Base-by-base conservation (phyloP, 2,329 filamentous ascomycete species). In the Cladophialophora yegresii region DNA sequence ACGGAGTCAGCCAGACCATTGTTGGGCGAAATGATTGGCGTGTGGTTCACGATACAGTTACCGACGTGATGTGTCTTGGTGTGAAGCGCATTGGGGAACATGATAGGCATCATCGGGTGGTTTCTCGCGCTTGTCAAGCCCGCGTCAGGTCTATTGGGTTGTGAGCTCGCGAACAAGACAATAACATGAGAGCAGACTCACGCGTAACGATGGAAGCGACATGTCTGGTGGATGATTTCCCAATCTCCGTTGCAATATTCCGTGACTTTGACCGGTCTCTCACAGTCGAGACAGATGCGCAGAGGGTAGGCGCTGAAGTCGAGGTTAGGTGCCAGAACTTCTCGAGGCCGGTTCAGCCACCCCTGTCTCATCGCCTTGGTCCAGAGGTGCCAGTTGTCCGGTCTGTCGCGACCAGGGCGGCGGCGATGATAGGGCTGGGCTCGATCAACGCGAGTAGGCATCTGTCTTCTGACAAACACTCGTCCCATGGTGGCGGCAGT, bases 191-290 rank as follows among this genome's bases (percentile, higher is more conserved):
- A 43, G 26, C 30, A 36, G 26, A 16, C 47, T 53, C 5, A 53
- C 47, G 22, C 47, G 40, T 36, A 45, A 1, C 30, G 16, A 54
- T 54, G 30, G 10, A 16, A 58, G 22, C 49, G 22, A 45, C 40
- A 57, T 30, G 36, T 28, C 28, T 22, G 13, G 20, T 30, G 9
- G 23, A 53, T 40, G 20, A 51, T 40, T 23, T 58, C 47, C 47
- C 36, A 40, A 10, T 32, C 45, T 32, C 56, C 56, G n/a, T 56
- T 20, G 43, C 33, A 64, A 54, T 36, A 64, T 20, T 33, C 50
- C 28, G 33, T 32, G 23, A 43, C 49, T 16, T 54, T 54, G 4
- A 54, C 5, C 9, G 51, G 28, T 33, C 23, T 54, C 28, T 54
- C 28, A 28, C 51, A 54, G 16, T 54, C 51, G 10, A n/a, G 16